These are phyloP conservation scores for Pyrus hybrid DNA, from an alignment of 331 rosid genomes.

Conservation along the genomic window DNA sequence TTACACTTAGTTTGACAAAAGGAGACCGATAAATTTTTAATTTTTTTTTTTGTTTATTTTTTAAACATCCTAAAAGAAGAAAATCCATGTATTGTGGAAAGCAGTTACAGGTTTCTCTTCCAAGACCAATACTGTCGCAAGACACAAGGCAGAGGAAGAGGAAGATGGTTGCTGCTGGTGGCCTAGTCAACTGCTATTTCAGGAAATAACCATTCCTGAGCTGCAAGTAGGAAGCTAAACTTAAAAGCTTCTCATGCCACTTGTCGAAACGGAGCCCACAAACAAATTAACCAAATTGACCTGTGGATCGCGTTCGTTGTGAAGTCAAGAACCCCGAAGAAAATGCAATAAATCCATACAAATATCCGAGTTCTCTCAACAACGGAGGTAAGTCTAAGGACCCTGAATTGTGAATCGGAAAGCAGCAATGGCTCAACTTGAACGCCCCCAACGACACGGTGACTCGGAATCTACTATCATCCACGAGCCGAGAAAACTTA, in stretches of 20 bases:
- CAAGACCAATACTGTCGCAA: constrained; percentile 1
- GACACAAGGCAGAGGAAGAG: constrained; percentile 4
- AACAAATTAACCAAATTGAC: constrained; percentile 14
- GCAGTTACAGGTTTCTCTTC: not conserved
- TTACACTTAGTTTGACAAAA: not conserved
- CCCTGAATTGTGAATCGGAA: not conserved
- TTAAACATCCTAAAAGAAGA: not conserved
- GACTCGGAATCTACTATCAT: constrained; percentile 10
- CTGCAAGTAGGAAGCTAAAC: constrained; percentile 16
- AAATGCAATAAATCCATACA: constrained; percentile 23
- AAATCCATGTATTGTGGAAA: not conserved
- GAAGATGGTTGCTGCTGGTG: constrained; percentile 15
- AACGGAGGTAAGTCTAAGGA: not conserved
- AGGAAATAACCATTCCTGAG: constrained; percentile 5
- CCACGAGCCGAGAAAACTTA: not conserved
- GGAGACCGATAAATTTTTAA: not conserved
- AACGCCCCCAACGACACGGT: constrained; percentile 34
- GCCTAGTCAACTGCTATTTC: constrained; percentile 38
- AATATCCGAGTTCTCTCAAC: not conserved
- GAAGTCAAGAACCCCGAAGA: constrained; percentile 32
- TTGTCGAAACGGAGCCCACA: constrained; percentile 32
- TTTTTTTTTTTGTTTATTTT: not conserved
- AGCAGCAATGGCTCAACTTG: constrained; percentile 55
- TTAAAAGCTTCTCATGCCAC: constrained; percentile 16
- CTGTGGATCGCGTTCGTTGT: constrained; percentile 19